These are phyloP conservation scores for Candida pini DNA, from an alignment of 805 yeast species.

Conservation along the genomic window DNA sequence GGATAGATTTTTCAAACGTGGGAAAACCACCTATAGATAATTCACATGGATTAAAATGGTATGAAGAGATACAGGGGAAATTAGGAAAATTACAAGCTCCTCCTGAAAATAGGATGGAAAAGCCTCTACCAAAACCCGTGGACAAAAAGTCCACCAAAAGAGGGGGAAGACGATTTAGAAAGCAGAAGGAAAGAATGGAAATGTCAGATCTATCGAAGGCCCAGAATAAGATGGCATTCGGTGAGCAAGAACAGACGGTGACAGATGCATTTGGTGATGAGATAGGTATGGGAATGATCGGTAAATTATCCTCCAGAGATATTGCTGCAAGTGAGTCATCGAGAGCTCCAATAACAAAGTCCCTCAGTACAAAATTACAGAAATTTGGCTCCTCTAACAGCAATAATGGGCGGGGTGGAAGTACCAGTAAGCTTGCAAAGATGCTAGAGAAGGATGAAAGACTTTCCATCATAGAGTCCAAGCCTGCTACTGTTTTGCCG, in stretches of 20 bases:
- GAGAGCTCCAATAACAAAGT: conserved; percentile 10
- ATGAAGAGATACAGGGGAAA: conserved; percentile 52
- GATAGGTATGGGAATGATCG: conserved; percentile 74
- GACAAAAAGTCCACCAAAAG: conserved; percentile 76
- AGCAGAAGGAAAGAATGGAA: conserved; percentile 73
- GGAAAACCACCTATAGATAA: conserved; percentile 29
- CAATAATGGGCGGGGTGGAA: conserved; percentile 11
- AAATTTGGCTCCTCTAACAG: conserved; percentile 13
- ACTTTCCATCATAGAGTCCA: conserved; percentile 5
- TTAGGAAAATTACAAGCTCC: conserved; percentile 72
- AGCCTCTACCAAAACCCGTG: conserved; percentile 67
- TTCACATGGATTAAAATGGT: conserved; percentile 51
- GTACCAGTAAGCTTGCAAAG: conserved; percentile 10
- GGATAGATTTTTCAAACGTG: conserved; percentile 54
- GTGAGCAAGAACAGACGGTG: conserved; percentile 59
- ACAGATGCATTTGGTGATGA: conserved; percentile 73
- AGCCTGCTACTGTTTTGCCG: conserved; percentile 40
- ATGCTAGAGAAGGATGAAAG: conserved; percentile 7
- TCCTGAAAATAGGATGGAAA: conserved; percentile 62
- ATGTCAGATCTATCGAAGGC: conserved; percentile 77
- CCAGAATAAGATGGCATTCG: conserved; percentile 82
- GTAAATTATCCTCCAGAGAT: conserved; percentile 22
- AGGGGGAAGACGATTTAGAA: conserved; percentile 78
- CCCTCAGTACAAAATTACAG: conserved; percentile 9
- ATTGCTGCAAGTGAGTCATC: conserved; percentile 7